Percentiles rank a stretch among this genome's conserved stretches.
phyloP scores from a whole-genome alignment of 805 yeast species.

The Wickerhamomyces queroliae region DNA sequence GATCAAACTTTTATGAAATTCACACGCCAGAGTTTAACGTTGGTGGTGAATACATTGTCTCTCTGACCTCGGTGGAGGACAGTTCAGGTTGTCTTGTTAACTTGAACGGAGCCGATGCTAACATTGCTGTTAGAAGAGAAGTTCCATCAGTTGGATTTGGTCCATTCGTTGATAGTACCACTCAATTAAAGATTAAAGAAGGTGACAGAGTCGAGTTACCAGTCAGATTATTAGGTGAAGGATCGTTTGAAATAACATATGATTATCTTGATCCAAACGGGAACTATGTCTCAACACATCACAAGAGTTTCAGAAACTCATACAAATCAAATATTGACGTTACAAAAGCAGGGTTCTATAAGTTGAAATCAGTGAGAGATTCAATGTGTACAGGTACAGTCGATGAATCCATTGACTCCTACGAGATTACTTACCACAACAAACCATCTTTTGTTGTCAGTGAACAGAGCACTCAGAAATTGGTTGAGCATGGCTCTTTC shows the following conservation, averaged over 20 bases:
- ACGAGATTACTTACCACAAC: constrained; percentile 37
- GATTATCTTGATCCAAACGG: constrained; percentile 26
- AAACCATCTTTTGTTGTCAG: constrained; percentile 39
- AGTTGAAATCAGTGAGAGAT: constrained; percentile 40
- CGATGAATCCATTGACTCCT: constrained; percentile 23
- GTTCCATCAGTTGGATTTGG: constrained; percentile 54
- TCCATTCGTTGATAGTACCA: constrained; percentile 27
- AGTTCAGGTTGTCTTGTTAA: constrained; percentile 75
- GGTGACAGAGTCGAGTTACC: constrained; percentile 61
- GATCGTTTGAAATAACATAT: constrained; percentile 40
- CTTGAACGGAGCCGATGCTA: constrained; percentile 55
- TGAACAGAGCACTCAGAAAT: constrained; percentile 24
- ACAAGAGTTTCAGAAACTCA: constrained; percentile 11
- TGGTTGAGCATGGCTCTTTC: constrained; percentile 20
- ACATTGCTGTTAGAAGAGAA: constrained; percentile 63
- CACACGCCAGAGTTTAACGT: constrained; percentile 45
- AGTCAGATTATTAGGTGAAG: constrained; percentile 48
- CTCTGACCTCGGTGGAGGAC: constrained; percentile 64
- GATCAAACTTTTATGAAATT: constrained; percentile 33
- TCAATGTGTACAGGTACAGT: constrained; percentile 46
- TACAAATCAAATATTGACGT: constrained; percentile 31
- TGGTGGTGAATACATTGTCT: constrained; percentile 73
- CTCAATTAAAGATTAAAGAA: constrained; percentile 43
- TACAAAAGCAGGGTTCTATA: constrained; percentile 41
- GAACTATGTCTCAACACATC: constrained; percentile 18